A percentile compares a stretch with the other conserved stretches of the same genome.
Conservation (phyloP, 371 early-diverging fungal species). For the Rhizomucor miehei region DNA sequence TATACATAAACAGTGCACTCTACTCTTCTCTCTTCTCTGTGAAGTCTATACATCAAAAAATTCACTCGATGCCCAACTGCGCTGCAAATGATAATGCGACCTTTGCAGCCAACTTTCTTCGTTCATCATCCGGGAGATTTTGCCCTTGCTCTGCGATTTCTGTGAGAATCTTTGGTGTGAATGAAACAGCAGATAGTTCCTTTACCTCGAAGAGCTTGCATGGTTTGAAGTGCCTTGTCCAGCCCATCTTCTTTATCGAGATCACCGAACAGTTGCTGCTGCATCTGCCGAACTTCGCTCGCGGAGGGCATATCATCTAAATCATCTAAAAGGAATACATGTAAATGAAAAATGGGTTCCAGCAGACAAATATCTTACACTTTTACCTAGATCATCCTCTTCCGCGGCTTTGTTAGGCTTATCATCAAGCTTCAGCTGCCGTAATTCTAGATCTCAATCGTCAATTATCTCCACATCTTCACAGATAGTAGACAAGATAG, state of each 20-base stretch:
- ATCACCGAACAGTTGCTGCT: constrained; percentile 52
- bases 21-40: too few relatives aligned
- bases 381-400: constrained; percentile 37
- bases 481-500: background rate
- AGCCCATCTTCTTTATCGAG: constrained; percentile 68
- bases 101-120: constrained; percentile 61
- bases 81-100: constrained; percentile 68
- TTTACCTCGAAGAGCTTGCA: constrained; percentile 58
- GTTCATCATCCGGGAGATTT: constrained; percentile 52
- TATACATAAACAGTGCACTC: too few relatives aligned
- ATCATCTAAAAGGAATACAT: background rate
- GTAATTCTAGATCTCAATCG: constrained; percentile 4
- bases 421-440: constrained; percentile 8
- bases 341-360: too few relatives aligned
- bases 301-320: constrained; percentile 34
- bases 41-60: too few relatives aligned
- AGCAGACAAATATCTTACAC: constrained; percentile 33
- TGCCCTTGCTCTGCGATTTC: constrained; percentile 55
- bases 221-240: constrained; percentile 51
- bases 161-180: background rate
- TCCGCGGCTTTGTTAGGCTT: constrained; percentile 13
- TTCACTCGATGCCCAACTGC: constrained; percentile 30
- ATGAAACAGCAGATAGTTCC: too few relatives aligned
- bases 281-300: constrained; percentile 50
- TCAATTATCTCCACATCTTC: background rate